Base-by-base conservation (phyloP, 2,329 filamentous ascomycete genomes). In the Delphinella strobiligena region DNA sequence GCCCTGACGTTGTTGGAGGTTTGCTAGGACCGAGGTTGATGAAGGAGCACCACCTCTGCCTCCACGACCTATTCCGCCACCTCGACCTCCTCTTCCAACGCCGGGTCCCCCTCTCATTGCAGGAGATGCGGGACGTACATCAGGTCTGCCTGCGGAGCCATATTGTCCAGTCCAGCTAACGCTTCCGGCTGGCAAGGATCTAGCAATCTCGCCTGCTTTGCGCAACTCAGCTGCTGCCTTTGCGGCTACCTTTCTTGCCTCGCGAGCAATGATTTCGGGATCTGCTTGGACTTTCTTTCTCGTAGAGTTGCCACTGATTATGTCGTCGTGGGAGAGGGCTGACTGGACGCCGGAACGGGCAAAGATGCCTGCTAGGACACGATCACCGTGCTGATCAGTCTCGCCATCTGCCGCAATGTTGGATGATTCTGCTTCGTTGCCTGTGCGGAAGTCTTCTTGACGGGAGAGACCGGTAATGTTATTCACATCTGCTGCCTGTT, bases 141-240 rank as follows among this genome's bases (percentile, higher is more conserved):
- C 72, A 1, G 82, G 82, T 27, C 82, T 71, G 1, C 88, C 89
- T 4, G 78, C 78, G 36, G 80, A 73, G 8, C 89, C 89, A 34
- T 82, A 77, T 50, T 82, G 76, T 1, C 91, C 89, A 0, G 89
- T 96, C 89, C 89, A 96, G 1, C 89, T 95, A 7, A 91, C 84
- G 0, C 83, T 86, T 5, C 89, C 89, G 22, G 86, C 79, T 0
- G 84, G 84, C 1, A 89, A 68, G 7, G 68, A 71, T 9, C 77
- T 72, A 2, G 88, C 86, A 19, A 80, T 71, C 53, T 88, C 75
- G 31, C 75, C 78, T 8, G 86, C 79, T 43, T 75, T 75, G 19
- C 78, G 75, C 2, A 96, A 74, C 47, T 85, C 80, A 16, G 73
- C 74, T 1, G 85, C 85, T 2, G 89, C 88, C 52, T 82, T 69